phyloP scores from a whole-genome alignment of 108 stramenopile genomes.

The Cyclotella sp. region DNA sequence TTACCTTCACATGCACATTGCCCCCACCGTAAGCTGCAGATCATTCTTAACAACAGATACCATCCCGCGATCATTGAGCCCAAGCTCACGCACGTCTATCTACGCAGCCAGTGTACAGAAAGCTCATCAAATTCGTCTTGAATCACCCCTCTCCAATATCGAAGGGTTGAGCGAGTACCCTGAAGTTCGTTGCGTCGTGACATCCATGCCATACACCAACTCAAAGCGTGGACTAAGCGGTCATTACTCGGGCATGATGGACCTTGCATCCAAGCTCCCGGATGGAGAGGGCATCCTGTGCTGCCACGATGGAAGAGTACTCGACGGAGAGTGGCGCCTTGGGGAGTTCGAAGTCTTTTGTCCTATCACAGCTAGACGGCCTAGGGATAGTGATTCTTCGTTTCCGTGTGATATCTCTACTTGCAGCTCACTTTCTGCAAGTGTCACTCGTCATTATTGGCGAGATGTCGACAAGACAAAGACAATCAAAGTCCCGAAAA shows the following conservation, averaged over 20 bases:
- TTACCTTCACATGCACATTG: not conserved
- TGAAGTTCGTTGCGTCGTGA: not conserved
- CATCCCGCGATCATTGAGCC: not conserved
- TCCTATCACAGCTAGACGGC: too few relatives aligned
- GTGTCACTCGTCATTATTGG: not conserved
- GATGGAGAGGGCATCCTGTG: conserved; percentile 4
- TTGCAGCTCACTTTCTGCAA: not conserved
- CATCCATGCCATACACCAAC: conserved; percentile 3
- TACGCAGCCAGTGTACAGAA: not conserved
- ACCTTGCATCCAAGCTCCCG: not conserved
- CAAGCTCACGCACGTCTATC: not conserved
- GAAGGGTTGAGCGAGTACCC: conserved; percentile 4
- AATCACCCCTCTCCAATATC: not conserved
- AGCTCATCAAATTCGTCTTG: not conserved
- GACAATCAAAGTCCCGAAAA: not conserved
- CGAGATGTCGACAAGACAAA: not conserved
- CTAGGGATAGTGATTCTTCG: not conserved
- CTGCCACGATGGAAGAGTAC: conserved; percentile 2
- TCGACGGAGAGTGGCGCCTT: not conserved
- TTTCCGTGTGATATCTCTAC: not conserved
- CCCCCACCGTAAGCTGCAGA: not conserved
- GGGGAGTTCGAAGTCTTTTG: not conserved
- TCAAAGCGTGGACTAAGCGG: not conserved
- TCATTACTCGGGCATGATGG: not conserved
- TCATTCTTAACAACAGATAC: not conserved